Percentiles rank a stretch among this genome's conserved stretches.
Conservation (phyloP, 108 stramenopile genomes). For the Cyclotella atomus region DNA sequence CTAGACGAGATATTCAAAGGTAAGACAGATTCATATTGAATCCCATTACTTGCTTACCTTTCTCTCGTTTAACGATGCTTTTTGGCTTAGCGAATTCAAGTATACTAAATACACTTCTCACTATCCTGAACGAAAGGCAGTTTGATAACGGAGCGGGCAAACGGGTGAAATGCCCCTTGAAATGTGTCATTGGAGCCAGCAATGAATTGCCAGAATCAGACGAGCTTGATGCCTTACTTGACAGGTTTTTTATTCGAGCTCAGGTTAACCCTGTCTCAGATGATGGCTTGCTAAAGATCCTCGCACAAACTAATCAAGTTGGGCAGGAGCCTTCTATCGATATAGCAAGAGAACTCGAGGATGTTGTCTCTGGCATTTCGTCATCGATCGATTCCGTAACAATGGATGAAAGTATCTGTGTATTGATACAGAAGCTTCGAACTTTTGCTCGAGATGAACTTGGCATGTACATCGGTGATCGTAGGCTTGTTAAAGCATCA, state of each 20-base stretch:
- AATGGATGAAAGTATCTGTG: slow-evolving; percentile 50
- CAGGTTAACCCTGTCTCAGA: slow-evolving; percentile 74
- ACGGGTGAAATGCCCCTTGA: slow-evolving; percentile 65
- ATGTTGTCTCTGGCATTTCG: slow-evolving; percentile 37
- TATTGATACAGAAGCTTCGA: slow-evolving; percentile 58
- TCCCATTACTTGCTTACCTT: too few relatives aligned
- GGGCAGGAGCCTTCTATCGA: not conserved
- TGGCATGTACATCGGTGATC: slow-evolving; percentile 64
- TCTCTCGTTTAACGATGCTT: too few relatives aligned
- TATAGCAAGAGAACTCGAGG: slow-evolving; percentile 43
- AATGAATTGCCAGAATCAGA: slow-evolving; percentile 81
- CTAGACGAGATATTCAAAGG: slow-evolving; percentile 83
- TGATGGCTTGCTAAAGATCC: slow-evolving; percentile 59
- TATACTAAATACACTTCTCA: slow-evolving; percentile 78
- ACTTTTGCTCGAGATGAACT: slow-evolving; percentile 59
- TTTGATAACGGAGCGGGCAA: slow-evolving; percentile 72
- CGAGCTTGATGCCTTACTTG: slow-evolving; percentile 75
- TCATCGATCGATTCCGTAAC: slow-evolving; percentile 35
- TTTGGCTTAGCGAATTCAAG: slow-evolving; percentile 76
- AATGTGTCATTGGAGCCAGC: slow-evolving; percentile 78
- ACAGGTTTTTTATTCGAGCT: slow-evolving; percentile 74
- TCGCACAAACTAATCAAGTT: slow-evolving; percentile 41
- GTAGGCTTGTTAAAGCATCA: slow-evolving; percentile 69
- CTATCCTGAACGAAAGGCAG: slow-evolving; percentile 79
- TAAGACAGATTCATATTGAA: too few relatives aligned